Evolutionary conservation across 2,329 filamentous ascomycete species (phyloP).

Genomic region (Tolypocladium tropicale): DNA sequence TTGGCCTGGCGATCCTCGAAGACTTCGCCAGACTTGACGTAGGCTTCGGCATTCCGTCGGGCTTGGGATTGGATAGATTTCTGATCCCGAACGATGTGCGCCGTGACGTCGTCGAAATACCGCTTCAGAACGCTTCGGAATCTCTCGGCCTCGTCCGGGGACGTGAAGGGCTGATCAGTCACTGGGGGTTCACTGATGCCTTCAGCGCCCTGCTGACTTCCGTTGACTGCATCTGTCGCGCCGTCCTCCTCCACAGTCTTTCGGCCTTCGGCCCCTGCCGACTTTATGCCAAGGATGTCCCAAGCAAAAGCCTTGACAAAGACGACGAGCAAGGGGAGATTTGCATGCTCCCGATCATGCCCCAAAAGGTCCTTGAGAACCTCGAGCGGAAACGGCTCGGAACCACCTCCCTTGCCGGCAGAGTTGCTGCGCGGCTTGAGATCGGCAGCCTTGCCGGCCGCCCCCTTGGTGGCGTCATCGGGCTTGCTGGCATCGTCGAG

Average conservation of each 20-base stretch:
- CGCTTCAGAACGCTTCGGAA: constrained; percentile 78
- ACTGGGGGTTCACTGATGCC: constrained; percentile 35
- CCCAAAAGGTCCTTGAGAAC: constrained; percentile 95
- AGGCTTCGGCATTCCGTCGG: constrained; percentile 92
- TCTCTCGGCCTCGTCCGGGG: constrained; percentile 68
- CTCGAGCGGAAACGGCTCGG: constrained; percentile 91
- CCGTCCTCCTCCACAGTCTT: constrained; percentile 80
- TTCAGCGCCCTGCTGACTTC: constrained; percentile 32
- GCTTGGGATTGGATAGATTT: constrained; percentile 79
- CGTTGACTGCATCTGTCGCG: constrained; percentile 37
- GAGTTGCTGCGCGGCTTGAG: constrained; percentile 40
- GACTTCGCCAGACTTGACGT: constrained; percentile 96
- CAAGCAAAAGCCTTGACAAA: constrained; percentile 96
- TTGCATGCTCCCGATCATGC: constrained; percentile 85
- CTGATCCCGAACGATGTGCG: constrained; percentile 82
- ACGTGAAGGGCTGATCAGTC: constrained; percentile 64
- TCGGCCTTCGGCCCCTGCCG: constrained; percentile 62
- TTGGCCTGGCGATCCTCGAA: constrained; percentile 95
- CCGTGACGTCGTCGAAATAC: constrained; percentile 90
- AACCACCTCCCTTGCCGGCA: constrained; percentile 48
- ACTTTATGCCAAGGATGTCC: constrained; percentile 81
- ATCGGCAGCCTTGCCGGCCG: constrained; percentile 52
- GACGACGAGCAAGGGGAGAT: constrained; percentile 81
- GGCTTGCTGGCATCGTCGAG: constrained; percentile 56
- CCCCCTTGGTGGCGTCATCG: constrained; percentile 52